Percentiles rank a stretch among this genome's conserved stretches.
These are phyloP conservation scores for Mentha longifolia DNA, from an alignment of 257 asterid species.

Conservation along the genomic window DNA sequence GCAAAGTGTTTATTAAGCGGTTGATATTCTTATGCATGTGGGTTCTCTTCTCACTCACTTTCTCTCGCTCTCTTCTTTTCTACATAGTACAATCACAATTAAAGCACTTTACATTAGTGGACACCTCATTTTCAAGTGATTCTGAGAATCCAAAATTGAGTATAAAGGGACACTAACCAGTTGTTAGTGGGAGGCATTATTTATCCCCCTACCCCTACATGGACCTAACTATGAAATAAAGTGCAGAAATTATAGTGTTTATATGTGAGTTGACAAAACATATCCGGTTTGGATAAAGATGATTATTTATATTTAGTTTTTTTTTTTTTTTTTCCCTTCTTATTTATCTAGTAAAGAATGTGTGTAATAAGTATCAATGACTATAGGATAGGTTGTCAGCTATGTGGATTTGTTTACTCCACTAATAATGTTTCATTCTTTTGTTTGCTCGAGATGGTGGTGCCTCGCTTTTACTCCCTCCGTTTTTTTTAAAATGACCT, in stretches of 20 bases:
- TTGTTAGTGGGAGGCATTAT: constrained; percentile 10
- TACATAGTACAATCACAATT: neutral
- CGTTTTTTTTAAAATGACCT: no score
- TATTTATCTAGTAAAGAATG: neutral
- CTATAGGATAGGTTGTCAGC: neutral
- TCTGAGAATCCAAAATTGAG: constrained; percentile 1
- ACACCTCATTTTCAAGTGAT: constrained; percentile 19
- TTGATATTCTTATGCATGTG: neutral
- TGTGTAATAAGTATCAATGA: neutral
- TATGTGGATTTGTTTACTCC: neutral
- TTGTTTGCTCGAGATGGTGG: constrained; percentile 7
- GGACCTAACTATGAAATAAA: neutral
- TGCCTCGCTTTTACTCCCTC: no score
- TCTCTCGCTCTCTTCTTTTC: neutral
- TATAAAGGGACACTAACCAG: neutral
- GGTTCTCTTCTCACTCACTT: no score
- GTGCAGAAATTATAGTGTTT: neutral
- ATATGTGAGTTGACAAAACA: neutral
- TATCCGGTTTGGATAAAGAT: constrained; percentile 1
- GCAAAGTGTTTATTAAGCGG: no score
- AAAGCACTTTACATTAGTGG: constrained; percentile 3
- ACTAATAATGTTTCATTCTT: neutral
- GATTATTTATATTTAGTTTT: neutral
- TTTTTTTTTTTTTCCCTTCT: no score
- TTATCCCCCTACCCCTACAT: neutral